Evolutionary conservation across 2,329 filamentous ascomycete species (phyloP), one percentile per base, ranked within the genome.

Genomic region (Cercospora citrullina): DNA sequence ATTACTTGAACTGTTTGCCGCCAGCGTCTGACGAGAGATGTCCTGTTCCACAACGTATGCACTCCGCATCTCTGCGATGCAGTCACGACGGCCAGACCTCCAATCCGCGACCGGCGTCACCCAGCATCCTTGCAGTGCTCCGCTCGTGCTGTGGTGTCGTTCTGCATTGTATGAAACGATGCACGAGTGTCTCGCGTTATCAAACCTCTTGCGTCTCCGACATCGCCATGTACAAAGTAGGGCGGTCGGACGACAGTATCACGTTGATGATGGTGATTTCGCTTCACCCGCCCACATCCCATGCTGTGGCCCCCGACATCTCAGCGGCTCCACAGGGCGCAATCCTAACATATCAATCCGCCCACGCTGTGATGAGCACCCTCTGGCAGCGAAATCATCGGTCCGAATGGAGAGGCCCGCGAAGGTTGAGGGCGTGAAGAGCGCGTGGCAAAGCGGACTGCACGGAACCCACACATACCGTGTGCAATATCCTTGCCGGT

Each of bases 341-440:
- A 51, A 23, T 51, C 5, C 45, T 23, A 23, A 51, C 45, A 51
- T 51, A 51, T 23, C 21, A 51, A 51, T 4, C 9, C 21, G 18
- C 45, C 21, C 42, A 48, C 42, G 18, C 16, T 66, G 59, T 53
- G 59, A 55, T 31, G 59, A 31, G 28, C 23, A 28, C n/a, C 14
- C 12, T 31, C 26, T 28, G 23, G 23, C 53, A 57, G 21, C 23
- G 14, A 57, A 30, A 16, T 18, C 42, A 64, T 69, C 68, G 67
- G 69, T 30, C 68, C 67, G 67, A 67, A 23, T 68, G 66, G 64
- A 21, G 51, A 59, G 60, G 65, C 60, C 64, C 65, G 65, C 36
- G 51, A 66, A 68, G 67, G 69, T 69, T 66, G 68, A 65, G 60
- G 45, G 68, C 59, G 63, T 71, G 64, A 64, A 65, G 53, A 62